Evolutionary conservation across 2,329 filamentous ascomycete genomes (phyloP), one percentile per base, ranked within the genome.

Genomic region (Dothistroma pini): DNA sequence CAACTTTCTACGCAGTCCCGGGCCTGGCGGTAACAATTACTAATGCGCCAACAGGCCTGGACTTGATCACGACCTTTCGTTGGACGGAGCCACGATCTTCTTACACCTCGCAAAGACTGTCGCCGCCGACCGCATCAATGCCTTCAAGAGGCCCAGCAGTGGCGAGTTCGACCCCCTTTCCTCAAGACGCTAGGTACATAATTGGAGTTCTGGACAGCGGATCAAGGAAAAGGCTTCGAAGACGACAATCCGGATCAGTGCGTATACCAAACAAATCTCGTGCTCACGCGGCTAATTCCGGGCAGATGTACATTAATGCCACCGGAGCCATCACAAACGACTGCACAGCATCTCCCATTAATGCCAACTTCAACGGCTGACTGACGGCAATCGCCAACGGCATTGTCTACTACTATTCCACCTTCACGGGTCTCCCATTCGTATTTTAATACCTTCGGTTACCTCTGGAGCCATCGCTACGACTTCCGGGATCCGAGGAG

Each of bases 271-370:
- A 12, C 16, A 35, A 6, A 25, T 31, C 38, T 9, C 54, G 19
- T 56, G 35, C 21, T 9, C 35, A 48, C 3, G 8, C 22, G 8
- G 25, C 21, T 31, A 31, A 21, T 16, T 16, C 21, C 21, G 16
- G 14, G 29, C 32, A 66, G 63, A 60, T 64, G 31, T 73, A 67
- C 53, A 62, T 73, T 29, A 59, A 54, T 19, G 65, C 66, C 21
- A 64, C 69, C 31, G 71, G 71, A 10, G 68, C 68, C n/a, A 63
- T 68, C n/a, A 69, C 69, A 9, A 71, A 71, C 50, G 70, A 73
- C 49, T 72, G 71, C 56, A 67, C 69, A 14, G 63, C 62, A 12
- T 65, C 65, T 10, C 70, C 70, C 2, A 64, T 71, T 25, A 72
- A 72, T 54, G 60, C 68, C 1, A 69, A 70, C 16, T 59, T 34